phyloP scores from a whole-genome alignment of 164 flowering plant genomes.

The Dillenia suffruticosa region DNA sequence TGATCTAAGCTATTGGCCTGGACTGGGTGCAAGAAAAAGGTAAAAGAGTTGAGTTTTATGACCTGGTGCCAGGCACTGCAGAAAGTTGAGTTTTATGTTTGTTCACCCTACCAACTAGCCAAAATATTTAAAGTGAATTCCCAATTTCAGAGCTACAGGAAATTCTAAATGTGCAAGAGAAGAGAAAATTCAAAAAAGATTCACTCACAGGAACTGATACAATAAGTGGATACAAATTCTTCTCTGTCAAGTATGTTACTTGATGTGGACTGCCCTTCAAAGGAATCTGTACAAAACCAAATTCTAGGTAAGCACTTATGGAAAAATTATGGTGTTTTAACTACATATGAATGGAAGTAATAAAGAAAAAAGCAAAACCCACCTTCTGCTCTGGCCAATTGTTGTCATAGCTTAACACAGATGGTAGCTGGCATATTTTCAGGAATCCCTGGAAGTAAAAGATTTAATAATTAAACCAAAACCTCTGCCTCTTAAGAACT shows the following conservation, averaged over 20 bases:
- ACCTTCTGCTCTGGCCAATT: slow-evolving; percentile 99
- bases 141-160: too few species aligned
- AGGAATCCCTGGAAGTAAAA: slow-evolving; percentile 61
- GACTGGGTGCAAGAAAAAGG: too few species aligned
- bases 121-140: too few species aligned
- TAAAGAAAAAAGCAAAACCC: slow-evolving; percentile 5
- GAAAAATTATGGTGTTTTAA: neutral
- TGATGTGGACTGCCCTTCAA: slow-evolving; percentile 97
- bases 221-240: slow-evolving; percentile 86
- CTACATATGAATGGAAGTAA: neutral
- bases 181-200: neutral
- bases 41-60: too few species aligned
- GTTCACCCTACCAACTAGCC: too few species aligned
- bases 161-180: too few species aligned
- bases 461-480: neutral
- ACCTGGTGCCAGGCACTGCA: too few species aligned
- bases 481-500: neutral
- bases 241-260: slow-evolving; percentile 90
- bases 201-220: slow-evolving; percentile 91
- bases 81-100: too few species aligned
- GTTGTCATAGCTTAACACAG: slow-evolving; percentile 72
- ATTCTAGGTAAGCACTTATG: neutral
- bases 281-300: slow-evolving; percentile 55
- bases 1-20: too few species aligned
- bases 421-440: slow-evolving; percentile 93